Evolutionary conservation across 2,329 filamentous ascomycete genomes (phyloP).

Genomic region (Thielaviopsis cerberus): DNA sequence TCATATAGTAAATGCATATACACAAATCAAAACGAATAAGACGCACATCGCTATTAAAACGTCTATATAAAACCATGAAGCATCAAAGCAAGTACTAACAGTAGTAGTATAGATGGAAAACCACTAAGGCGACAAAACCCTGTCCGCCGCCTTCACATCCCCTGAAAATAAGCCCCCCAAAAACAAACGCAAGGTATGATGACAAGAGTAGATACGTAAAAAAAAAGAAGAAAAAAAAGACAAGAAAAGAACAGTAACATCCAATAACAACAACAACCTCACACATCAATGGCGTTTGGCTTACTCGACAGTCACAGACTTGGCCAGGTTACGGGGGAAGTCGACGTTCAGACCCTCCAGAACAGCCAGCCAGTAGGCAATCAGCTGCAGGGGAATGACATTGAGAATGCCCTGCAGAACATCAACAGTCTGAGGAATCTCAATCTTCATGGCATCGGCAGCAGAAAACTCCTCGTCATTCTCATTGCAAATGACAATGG

Average conservation of each 20-base stretch:
- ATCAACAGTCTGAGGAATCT: constrained; percentile 90
- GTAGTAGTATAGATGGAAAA: background rate
- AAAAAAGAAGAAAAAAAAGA: background rate
- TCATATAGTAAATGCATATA: no score
- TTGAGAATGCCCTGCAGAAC: constrained; percentile 92
- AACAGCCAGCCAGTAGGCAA: constrained; percentile 97
- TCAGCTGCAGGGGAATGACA: constrained; percentile 90
- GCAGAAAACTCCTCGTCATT: constrained; percentile 73
- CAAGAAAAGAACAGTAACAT: constrained; percentile 3
- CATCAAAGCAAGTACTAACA: background rate
- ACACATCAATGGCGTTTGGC: no score
- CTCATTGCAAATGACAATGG: constrained; percentile 96
- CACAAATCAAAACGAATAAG: no score
- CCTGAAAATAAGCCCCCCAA: constrained; percentile 5
- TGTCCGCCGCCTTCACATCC: background rate
- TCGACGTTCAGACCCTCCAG: constrained; percentile 92
- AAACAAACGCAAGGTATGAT: constrained; percentile 11
- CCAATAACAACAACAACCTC: no score
- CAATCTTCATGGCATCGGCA: constrained; percentile 86
- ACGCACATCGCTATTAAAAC: constrained; percentile 1
- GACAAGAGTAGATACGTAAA: constrained; percentile 10
- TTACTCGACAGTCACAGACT: constrained; percentile 98
- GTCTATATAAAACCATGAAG: background rate
- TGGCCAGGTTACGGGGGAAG: constrained; percentile 95
- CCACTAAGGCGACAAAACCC: background rate